phyloP scores from a whole-genome alignment of 2,329 filamentous ascomycete species.

The Claviceps capensis region DNA sequence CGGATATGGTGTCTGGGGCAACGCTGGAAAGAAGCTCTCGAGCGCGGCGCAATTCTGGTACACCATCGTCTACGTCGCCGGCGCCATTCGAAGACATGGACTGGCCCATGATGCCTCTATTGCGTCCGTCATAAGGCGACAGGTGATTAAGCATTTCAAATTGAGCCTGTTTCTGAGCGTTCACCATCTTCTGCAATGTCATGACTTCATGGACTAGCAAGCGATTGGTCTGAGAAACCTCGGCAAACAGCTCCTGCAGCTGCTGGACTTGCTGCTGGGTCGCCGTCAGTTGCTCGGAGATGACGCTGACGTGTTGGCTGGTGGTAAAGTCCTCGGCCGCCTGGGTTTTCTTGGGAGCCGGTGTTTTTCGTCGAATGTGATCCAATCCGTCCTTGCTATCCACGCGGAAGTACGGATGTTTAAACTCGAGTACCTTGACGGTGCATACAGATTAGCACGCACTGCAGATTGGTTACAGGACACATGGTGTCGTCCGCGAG shows the following conservation, averaged over 20 bases:
- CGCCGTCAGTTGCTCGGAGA: slow-evolving; percentile 77
- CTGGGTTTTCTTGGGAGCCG: slow-evolving; percentile 67
- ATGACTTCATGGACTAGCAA: slow-evolving; percentile 49
- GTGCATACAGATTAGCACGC: slow-evolving; percentile 5
- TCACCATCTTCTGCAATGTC: slow-evolving; percentile 46
- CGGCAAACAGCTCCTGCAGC: slow-evolving; percentile 71
- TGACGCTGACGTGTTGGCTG: slow-evolving; percentile 75
- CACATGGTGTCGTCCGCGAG: slow-evolving; percentile 6
- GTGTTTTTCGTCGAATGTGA: slow-evolving; percentile 91
- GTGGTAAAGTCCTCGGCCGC: slow-evolving; percentile 59
- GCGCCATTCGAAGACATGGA: slow-evolving; percentile 21
- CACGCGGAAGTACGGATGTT: slow-evolving; percentile 88
- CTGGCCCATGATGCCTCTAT: slow-evolving; percentile 21
- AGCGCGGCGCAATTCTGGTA: slow-evolving; percentile 39
- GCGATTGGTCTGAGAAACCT: slow-evolving; percentile 53
- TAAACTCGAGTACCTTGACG: slow-evolving; percentile 57
- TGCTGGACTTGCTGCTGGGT: slow-evolving; percentile 87
- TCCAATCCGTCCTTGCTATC: slow-evolving; percentile 95
- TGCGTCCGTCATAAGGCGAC: slow-evolving; percentile 30
- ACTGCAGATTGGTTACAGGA: neutral
- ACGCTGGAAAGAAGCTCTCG: slow-evolving; percentile 42
- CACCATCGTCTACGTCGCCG: slow-evolving; percentile 34
- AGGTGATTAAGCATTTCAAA: slow-evolving; percentile 44
- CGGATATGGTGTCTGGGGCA: slow-evolving; percentile 35
- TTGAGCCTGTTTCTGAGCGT: slow-evolving; percentile 42